phyloP scores from a whole-genome alignment of 2,329 filamentous ascomycete species.

The Paecilomyces dactylethromorphus region DNA sequence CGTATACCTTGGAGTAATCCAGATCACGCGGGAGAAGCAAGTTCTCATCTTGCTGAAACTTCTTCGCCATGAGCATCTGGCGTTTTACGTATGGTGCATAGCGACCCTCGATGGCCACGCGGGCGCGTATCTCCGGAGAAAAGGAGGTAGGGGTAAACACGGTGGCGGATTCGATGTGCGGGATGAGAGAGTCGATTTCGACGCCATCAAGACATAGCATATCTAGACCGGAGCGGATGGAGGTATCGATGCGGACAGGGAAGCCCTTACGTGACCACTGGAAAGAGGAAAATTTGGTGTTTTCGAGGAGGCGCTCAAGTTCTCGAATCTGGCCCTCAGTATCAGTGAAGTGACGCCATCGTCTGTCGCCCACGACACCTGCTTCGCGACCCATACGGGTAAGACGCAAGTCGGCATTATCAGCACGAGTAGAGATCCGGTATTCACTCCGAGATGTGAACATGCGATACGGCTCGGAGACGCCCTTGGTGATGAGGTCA shows the following conservation, averaged over 20 bases:
- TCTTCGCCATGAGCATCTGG: constrained; percentile 60
- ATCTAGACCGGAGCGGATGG: constrained; percentile 67
- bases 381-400: constrained; percentile 69
- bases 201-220: constrained; percentile 64
- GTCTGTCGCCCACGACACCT: constrained; percentile 69
- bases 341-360: constrained; percentile 66
- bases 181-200: constrained; percentile 51
- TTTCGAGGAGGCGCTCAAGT: constrained; percentile 56
- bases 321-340: constrained; percentile 62
- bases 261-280: constrained; percentile 68
- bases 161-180: constrained; percentile 39
- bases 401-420: constrained; percentile 86
- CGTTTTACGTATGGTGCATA: constrained; percentile 82
- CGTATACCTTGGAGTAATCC: constrained; percentile 67
- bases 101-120: constrained; percentile 72
- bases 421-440: constrained; percentile 81
- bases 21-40: constrained; percentile 66
- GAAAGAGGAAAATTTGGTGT: constrained; percentile 52
- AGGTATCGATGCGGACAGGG: constrained; percentile 58
- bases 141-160: constrained; percentile 45
- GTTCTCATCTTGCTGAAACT: constrained; percentile 69
- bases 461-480: constrained; percentile 96
- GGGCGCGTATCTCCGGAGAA: constrained; percentile 52
- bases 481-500: constrained; percentile 92
- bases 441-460: constrained; percentile 96